Evolutionary conservation across 139 green algal genomes (phyloP).

Genomic region (Chlamydomonas sphaeroides): DNA sequence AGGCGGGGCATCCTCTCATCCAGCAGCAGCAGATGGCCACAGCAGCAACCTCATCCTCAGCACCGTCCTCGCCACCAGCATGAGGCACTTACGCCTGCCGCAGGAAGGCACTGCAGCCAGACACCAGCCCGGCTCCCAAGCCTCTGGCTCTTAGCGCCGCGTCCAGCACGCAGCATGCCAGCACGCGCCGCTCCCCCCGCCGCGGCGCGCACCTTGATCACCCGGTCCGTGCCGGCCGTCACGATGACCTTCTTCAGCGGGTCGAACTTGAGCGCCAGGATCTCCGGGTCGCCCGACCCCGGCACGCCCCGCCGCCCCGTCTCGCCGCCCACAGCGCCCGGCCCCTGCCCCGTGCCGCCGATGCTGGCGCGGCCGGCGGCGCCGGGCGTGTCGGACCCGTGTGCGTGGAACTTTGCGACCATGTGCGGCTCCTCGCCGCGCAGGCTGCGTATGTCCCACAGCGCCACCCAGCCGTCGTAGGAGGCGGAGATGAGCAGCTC

Average conservation of each 20-base stretch:
- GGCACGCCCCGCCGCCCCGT: not conserved
- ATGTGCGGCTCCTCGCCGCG: constrained; percentile 52
- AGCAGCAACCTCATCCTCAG: too few species aligned
- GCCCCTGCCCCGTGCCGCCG: not conserved
- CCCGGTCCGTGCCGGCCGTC: constrained; percentile 65
- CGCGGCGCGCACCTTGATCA: constrained; percentile 75
- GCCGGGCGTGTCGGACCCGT: constrained; percentile 9
- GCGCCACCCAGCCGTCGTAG: constrained; percentile 66
- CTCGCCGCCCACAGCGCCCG: too few species aligned
- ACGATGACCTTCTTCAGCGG: constrained; percentile 66
- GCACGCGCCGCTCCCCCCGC: too few species aligned
- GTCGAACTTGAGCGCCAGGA: constrained; percentile 68
- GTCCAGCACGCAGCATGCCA: too few species aligned
- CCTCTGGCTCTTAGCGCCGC: too few species aligned
- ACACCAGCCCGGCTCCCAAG: too few species aligned
- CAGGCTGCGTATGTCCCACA: constrained; percentile 71
- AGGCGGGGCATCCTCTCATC: not conserved
- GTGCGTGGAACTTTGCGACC: constrained; percentile 51
- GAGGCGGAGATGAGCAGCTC: constrained; percentile 56
- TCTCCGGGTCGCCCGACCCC: constrained; percentile 53
- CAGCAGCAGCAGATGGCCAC: too few species aligned
- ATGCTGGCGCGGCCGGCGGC: not conserved
- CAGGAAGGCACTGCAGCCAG: too few species aligned
- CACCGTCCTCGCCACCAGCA: too few species aligned
- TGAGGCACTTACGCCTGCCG: too few species aligned